Evolutionary conservation across 306 rosid genomes (phyloP).

Genomic region (Hippophae rhamnoides): DNA sequence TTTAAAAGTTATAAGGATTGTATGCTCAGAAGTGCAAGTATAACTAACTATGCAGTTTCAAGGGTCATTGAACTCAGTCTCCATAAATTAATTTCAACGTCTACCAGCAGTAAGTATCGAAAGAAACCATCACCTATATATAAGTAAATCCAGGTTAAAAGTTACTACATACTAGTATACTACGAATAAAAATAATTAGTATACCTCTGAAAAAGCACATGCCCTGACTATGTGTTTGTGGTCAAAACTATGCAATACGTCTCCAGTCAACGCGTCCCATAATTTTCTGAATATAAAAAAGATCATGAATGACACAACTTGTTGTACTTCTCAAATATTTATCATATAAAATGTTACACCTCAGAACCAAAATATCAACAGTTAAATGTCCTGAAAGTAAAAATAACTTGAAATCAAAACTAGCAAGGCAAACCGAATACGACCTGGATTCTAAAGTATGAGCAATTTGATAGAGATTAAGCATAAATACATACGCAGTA

Average conservation of each 20-base stretch:
- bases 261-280: slow-evolving; percentile 96
- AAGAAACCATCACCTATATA: not conserved
- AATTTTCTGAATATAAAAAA: slow-evolving; percentile 61
- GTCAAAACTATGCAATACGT: slow-evolving; percentile 84
- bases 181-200: not conserved
- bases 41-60: too few relatives aligned
- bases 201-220: slow-evolving; percentile 89
- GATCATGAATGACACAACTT: slow-evolving; percentile 10
- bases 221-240: slow-evolving; percentile 99
- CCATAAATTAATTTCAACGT: too few relatives aligned
- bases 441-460: not conserved
- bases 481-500: slow-evolving; percentile 53
- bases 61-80: too few relatives aligned
- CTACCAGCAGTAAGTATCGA: not conserved
- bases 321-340: not conserved
- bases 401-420: not conserved
- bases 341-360: not conserved
- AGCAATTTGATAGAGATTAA: not conserved
- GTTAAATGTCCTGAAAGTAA: too few relatives aligned
- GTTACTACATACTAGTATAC: not conserved
- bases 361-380: not conserved
- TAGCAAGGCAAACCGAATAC: not conserved
- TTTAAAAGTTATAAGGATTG: too few relatives aligned
- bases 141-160: not conserved
- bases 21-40: too few relatives aligned